Evolutionary conservation across 768 basidiomycete genomes (phyloP).

Genomic region (Hebeloma cylindrosporum): DNA sequence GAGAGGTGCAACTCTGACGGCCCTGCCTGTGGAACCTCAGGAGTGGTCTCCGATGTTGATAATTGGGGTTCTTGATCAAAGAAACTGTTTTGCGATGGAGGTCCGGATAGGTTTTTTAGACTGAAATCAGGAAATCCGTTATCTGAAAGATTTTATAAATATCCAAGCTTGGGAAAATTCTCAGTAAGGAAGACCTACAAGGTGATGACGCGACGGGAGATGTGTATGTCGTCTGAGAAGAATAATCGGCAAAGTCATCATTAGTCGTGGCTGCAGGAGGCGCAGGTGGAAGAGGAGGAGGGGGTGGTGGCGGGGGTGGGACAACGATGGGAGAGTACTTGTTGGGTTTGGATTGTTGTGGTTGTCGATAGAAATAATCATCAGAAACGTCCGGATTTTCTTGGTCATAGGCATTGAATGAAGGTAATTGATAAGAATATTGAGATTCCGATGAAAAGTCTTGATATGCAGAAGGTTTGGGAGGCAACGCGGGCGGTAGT

Average conservation of each 20-base stretch:
- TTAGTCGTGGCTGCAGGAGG: constrained; percentile 1
- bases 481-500: constrained; percentile 28
- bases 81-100: constrained; percentile 15
- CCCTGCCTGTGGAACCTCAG: constrained; percentile 10
- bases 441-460: constrained; percentile 15
- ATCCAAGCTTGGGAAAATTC: neutral
- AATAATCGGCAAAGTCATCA: constrained; percentile 8
- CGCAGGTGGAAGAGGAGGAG: constrained; percentile 13
- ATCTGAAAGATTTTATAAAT: constrained; percentile 9
- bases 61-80: constrained; percentile 8
- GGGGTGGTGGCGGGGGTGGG: constrained; percentile 18
- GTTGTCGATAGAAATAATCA: constrained; percentile 17
- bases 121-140: constrained; percentile 15
- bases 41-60: constrained; percentile 1
- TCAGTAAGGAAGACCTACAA: constrained; percentile 11
- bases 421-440: constrained; percentile 10
- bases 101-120: constrained; percentile 13
- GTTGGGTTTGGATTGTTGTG: constrained; percentile 12
- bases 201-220: constrained; percentile 13
- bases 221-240: constrained; percentile 3
- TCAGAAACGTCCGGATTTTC: constrained; percentile 11
- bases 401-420: constrained; percentile 19
- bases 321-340: constrained; percentile 5
- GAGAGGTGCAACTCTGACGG: constrained; percentile 6
- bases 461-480: constrained; percentile 23